Percentiles rank a stretch among this genome's conserved stretches.
Evolutionary conservation across 2,329 filamentous ascomycete genomes (phyloP).

Genomic region (Colletotrichum sansevieriae): DNA sequence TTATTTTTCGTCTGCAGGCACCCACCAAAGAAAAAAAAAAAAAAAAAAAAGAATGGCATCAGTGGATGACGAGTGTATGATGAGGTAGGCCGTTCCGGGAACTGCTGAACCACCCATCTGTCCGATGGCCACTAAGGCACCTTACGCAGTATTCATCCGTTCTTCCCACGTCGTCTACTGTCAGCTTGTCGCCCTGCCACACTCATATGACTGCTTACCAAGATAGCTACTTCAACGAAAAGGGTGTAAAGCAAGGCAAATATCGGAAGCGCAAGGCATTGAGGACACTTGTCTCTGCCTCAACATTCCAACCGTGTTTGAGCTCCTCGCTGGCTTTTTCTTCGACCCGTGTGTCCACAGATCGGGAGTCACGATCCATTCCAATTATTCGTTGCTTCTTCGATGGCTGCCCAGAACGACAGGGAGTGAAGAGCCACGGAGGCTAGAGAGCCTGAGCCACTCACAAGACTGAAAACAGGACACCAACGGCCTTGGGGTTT

Average conservation of each 20-base stretch:
- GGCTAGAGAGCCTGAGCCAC: conserved; percentile 40
- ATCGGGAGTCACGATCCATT: conserved; percentile 33
- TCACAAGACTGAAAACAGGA: conserved; percentile 18
- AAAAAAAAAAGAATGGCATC: no score
- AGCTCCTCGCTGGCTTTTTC: not conserved
- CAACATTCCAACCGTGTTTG: not conserved
- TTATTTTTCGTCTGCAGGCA: no score
- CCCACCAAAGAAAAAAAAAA: no score
- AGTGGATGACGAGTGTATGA: no score
- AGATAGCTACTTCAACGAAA: not conserved
- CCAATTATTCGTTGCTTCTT: conserved; percentile 32
- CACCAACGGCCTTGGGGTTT: conserved; percentile 20
- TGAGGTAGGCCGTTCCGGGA: not conserved
- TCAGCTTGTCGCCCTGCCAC: not conserved
- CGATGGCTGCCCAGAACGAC: conserved; percentile 11
- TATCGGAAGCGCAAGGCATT: not conserved
- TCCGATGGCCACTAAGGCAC: not conserved
- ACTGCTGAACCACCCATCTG: not conserved
- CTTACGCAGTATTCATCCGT: not conserved
- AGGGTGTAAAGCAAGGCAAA: conserved; percentile 17
- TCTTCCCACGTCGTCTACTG: conserved; percentile 18
- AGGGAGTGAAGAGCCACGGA: conserved; percentile 39
- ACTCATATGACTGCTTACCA: no score
- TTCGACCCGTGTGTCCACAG: not conserved
- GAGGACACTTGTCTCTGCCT: conserved; percentile 15